phyloP scores from a whole-genome alignment of 345 rosid genomes.

The Mercurialis annua region DNA sequence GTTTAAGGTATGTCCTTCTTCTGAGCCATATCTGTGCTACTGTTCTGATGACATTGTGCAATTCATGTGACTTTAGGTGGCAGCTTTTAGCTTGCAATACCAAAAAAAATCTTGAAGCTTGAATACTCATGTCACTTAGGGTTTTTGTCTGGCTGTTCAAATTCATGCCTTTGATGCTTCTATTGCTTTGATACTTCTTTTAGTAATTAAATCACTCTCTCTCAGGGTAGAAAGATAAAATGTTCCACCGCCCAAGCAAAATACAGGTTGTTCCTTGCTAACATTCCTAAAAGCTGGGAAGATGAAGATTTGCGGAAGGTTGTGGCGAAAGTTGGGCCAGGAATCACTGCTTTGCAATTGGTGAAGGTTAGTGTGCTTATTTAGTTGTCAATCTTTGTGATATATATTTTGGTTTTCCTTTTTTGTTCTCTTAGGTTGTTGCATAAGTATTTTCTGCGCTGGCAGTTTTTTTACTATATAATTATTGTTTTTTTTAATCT shows the following conservation, averaged over 20 bases:
- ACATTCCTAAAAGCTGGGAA: slow-evolving; percentile 74
- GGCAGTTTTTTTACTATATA: neutral
- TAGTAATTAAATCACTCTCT: slow-evolving; percentile 13
- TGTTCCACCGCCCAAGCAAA: slow-evolving; percentile 87
- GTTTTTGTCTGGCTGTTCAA: neutral
- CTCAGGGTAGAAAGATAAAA: slow-evolving; percentile 71
- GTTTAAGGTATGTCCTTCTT: slow-evolving; percentile 52
- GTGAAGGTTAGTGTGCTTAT: slow-evolving; percentile 58
- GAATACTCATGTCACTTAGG: neutral
- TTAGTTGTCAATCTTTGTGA: neutral
- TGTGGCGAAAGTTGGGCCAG: slow-evolving; percentile 71
- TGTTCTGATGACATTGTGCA: neutral
- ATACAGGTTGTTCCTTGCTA: slow-evolving; percentile 78
- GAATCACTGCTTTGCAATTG: slow-evolving; percentile 63
- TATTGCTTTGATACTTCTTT: slow-evolving; percentile 8
- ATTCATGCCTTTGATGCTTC: slow-evolving; percentile 1
- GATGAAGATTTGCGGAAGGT: slow-evolving; percentile 67
- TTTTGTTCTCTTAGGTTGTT: neutral
- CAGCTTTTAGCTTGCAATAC: neutral
- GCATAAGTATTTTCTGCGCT: neutral
- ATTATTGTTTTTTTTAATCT: neutral
- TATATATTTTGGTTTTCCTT: neutral
- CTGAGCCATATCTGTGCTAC: neutral
- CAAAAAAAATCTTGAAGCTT: neutral
- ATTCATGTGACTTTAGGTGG: neutral